phyloP scores from a whole-genome alignment of 768 basidiomycete genomes.

The Kwoniella sp. region DNA sequence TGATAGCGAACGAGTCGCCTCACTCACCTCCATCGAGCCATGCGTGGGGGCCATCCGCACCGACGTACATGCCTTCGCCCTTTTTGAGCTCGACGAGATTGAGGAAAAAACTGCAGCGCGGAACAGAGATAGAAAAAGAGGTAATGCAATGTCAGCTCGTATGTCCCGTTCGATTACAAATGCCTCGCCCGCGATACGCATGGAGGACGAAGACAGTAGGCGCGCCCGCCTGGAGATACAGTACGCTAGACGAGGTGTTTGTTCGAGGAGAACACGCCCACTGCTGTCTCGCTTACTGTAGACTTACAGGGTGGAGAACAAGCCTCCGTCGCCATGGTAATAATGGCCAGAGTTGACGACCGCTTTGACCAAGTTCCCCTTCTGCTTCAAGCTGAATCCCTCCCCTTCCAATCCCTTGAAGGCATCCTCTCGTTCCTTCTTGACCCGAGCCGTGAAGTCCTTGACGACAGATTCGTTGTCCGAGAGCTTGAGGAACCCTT shows the following conservation, averaged over 20 bases:
- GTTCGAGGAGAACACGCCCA: background rate
- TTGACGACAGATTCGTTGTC: slow-evolving; percentile 39
- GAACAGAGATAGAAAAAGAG: background rate
- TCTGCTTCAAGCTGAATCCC: slow-evolving; percentile 24
- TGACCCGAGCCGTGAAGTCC: slow-evolving; percentile 61
- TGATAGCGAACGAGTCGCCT: no score
- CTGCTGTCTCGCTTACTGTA: background rate
- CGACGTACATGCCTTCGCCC: slow-evolving; percentile 90
- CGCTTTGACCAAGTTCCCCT: slow-evolving; percentile 37
- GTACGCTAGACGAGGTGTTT: no score
- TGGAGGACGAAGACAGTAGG: no score
- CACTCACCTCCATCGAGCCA: slow-evolving; percentile 83
- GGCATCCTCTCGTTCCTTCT: slow-evolving; percentile 58
- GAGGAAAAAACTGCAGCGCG: slow-evolving; percentile 69
- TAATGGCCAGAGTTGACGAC: slow-evolving; percentile 34
- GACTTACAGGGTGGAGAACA: slow-evolving; percentile 21
- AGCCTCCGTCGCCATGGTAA: slow-evolving; percentile 42
- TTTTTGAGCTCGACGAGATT: slow-evolving; percentile 78
- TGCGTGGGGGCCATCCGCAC: slow-evolving; percentile 93
- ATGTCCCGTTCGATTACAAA: background rate
- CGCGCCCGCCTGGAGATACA: no score
- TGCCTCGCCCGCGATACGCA: no score
- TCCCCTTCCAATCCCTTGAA: slow-evolving; percentile 22
- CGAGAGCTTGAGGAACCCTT: slow-evolving; percentile 61
- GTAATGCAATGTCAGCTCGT: background rate